phyloP scores from a whole-genome alignment of 2,329 filamentous ascomycete genomes.

The Fusarium pilosicola region DNA sequence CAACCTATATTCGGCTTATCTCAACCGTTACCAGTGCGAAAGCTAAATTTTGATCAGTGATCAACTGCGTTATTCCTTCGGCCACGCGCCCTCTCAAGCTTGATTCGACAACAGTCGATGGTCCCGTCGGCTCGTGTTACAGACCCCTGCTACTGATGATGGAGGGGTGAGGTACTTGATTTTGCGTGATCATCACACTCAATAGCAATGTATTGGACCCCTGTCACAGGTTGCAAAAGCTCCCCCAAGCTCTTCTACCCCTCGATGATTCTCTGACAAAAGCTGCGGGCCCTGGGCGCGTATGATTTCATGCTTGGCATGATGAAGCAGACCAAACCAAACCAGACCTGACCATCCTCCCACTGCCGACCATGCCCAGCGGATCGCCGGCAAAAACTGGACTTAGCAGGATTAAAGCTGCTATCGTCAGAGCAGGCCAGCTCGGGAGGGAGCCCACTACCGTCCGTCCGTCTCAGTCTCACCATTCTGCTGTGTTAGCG shows the following conservation, averaged over 20 bases:
- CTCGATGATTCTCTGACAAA: constrained; percentile 36
- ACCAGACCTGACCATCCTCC: not conserved
- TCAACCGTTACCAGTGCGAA: not conserved
- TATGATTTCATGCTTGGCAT: constrained; percentile 44
- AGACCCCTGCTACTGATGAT: constrained; percentile 35
- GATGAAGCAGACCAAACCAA: constrained; percentile 13
- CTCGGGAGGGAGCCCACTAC: constrained; percentile 25
- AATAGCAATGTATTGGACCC: constrained; percentile 29
- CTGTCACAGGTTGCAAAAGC: constrained; percentile 32
- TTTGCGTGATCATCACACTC: constrained; percentile 7
- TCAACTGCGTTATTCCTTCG: constrained; percentile 1
- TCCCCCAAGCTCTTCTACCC: constrained; percentile 26
- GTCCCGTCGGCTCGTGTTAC: constrained; percentile 32
- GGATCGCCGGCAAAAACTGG: constrained; percentile 20
- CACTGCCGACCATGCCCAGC: constrained; percentile 8
- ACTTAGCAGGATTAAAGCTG: constrained; percentile 12
- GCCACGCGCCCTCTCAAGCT: constrained; percentile 27
- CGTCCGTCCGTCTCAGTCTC: not conserved
- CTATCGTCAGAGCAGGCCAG: constrained; percentile 4
- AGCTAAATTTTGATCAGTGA: constrained; percentile 9
- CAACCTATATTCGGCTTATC: not conserved
- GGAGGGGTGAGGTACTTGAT: constrained; percentile 38
- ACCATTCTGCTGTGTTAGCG: constrained; percentile 19
- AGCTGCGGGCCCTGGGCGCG: constrained; percentile 28
- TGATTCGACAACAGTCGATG: constrained; percentile 29